Evolutionary conservation across 2,329 filamentous ascomycete species (phyloP).

Genomic region (Claviceps quebecensis): DNA sequence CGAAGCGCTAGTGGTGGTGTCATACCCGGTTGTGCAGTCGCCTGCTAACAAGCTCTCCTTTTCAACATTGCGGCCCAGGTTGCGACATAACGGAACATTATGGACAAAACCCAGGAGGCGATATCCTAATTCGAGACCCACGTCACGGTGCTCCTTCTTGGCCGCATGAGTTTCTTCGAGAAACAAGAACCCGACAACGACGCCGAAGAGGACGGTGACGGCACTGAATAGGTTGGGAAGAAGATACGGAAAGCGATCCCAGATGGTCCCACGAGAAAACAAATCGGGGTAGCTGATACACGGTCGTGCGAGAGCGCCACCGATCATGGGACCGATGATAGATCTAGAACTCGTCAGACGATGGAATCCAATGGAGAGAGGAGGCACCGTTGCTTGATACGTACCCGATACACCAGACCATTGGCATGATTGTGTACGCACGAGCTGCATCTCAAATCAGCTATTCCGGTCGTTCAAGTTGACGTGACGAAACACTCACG

Average conservation of each 20-base stretch:
- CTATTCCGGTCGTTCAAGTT: neutral
- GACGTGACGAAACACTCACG: slow-evolving; percentile 36
- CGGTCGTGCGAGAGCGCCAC: slow-evolving; percentile 77
- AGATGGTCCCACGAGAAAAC: slow-evolving; percentile 62
- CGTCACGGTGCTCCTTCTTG: slow-evolving; percentile 62
- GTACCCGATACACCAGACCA: slow-evolving; percentile 92
- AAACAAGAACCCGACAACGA: slow-evolving; percentile 69
- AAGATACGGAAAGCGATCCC: slow-evolving; percentile 78
- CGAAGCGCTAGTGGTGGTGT: slow-evolving; percentile 21
- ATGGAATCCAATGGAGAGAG: neutral
- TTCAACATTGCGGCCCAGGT: slow-evolving; percentile 31
- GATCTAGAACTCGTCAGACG: slow-evolving; percentile 38
- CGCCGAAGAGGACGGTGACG: slow-evolving; percentile 59
- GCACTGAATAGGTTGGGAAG: slow-evolving; percentile 87
- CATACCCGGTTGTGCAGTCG: slow-evolving; percentile 51
- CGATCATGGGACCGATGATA: slow-evolving; percentile 82
- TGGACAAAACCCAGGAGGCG: slow-evolving; percentile 43
- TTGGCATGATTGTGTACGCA: slow-evolving; percentile 94
- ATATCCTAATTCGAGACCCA: slow-evolving; percentile 61
- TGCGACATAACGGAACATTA: slow-evolving; percentile 17
- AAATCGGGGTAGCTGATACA: slow-evolving; percentile 65
- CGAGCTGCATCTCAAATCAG: slow-evolving; percentile 41
- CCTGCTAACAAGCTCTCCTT: slow-evolving; percentile 50
- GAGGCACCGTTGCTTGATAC: slow-evolving; percentile 14
- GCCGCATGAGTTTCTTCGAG: slow-evolving; percentile 87